A percentile compares a stretch with the other conserved stretches of the same genome.
phyloP scores from a whole-genome alignment of 768 basidiomycete genomes.

The Kwoniella dendrophila region DNA sequence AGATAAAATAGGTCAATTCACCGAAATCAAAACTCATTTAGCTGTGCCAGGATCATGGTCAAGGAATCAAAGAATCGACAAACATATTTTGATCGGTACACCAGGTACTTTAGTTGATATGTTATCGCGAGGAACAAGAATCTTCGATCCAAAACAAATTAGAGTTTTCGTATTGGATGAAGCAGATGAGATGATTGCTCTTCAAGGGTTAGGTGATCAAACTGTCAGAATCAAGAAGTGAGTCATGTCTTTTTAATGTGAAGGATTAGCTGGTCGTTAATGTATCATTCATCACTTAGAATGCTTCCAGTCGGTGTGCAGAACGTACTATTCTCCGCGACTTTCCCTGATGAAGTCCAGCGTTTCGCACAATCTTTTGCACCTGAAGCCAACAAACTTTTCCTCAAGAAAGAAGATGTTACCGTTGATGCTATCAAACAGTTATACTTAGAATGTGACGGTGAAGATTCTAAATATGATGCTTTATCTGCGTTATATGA shows the following conservation, averaged over 20 bases:
- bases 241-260: conserved; percentile 49
- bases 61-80: conserved; percentile 62
- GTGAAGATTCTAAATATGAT: conserved; percentile 92
- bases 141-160: conserved; percentile 75
- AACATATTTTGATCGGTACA: conserved; percentile 92
- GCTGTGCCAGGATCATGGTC: conserved; percentile 77
- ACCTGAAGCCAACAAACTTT: conserved; percentile 92
- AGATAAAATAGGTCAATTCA: conserved; percentile 91
- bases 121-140: conserved; percentile 65
- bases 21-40: conserved; percentile 87
- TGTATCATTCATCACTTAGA: conserved; percentile 59
- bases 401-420: conserved; percentile 88
- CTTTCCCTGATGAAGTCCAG: conserved; percentile 92
- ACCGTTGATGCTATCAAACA: conserved; percentile 92
- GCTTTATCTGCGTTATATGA: conserved; percentile 87
- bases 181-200: conserved; percentile 98
- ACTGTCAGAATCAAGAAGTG: conserved; percentile 92
- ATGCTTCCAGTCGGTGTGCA: conserved; percentile 60
- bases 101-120: conserved; percentile 93
- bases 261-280: background rate
- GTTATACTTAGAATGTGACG: conserved; percentile 94
- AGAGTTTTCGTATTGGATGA: conserved; percentile 96
- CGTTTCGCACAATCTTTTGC: conserved; percentile 91
- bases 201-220: conserved; percentile 85
- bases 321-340: conserved; percentile 96